Percentiles rank a stretch among this genome's conserved stretches.
Conservation (phyloP, 352 stramenopile genomes). For the Pythium scleroteichum region DNA sequence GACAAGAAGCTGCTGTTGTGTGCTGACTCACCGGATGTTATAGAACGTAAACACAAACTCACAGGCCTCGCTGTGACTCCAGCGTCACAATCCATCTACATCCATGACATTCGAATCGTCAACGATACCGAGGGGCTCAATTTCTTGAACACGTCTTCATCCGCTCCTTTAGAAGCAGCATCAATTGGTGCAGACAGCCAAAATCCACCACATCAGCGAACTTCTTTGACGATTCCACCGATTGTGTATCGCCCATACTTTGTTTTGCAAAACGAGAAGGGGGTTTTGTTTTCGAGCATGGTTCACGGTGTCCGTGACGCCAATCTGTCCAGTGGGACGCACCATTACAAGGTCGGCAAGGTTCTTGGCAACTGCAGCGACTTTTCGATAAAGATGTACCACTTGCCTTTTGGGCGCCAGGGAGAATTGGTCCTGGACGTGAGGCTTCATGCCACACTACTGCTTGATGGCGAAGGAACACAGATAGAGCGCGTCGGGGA, state of each 20-base stretch:
- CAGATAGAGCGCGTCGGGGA: conserved; percentile 28
- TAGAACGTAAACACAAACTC: conserved; percentile 79
- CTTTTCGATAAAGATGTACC: conserved; percentile 84
- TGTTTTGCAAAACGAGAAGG: conserved; percentile 85
- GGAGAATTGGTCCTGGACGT: conserved; percentile 82
- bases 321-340: conserved; percentile 48
- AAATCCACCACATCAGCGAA: conserved; percentile 5
- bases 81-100: conserved; percentile 68
- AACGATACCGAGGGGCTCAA: conserved; percentile 13
- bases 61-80: conserved; percentile 75
- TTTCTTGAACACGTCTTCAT: no score
- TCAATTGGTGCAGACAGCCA: no score
- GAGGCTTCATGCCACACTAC: conserved; percentile 67
- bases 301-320: conserved; percentile 77
- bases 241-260: conserved; percentile 77
- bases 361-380: conserved; percentile 67
- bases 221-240: conserved; percentile 16
- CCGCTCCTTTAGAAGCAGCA: no score
- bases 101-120: conserved; percentile 74
- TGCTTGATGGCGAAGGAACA: conserved; percentile 52
- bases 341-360: conserved; percentile 69
- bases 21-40: conserved; percentile 40
- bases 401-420: conserved; percentile 82
- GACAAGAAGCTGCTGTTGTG: conserved; percentile 60
- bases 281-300: conserved; percentile 86